Evolutionary conservation across 148 eudicot genomes (phyloP), one percentile per base, ranked within the genome.

Genomic region (Chenopodium album): DNA sequence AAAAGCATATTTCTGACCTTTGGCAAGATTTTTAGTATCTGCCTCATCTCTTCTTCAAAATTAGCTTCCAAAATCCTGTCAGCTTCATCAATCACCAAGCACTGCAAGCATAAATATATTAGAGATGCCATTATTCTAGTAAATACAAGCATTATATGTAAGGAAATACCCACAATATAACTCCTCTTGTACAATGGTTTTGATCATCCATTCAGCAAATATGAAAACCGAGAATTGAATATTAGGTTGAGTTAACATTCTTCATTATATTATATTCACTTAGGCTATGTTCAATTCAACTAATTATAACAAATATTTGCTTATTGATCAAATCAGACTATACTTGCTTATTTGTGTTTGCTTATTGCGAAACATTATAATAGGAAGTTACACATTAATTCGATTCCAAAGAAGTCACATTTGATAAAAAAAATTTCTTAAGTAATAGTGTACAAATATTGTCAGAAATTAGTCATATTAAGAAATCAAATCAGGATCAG

Each of bases 41-140:
- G 91, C 87, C 87, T 89, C 98, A 96, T 90, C 76, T 96, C 99
- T 79, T 92, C 98, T 85, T 94, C 98, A 85, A 96, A 96, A 79
- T 96, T 96, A 44, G 92, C 90, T 88, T 96, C 98, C 89, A 96
- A 76, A 37, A 96, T 93, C 84, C 99, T 85, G 82, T 96, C 99
- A 78, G 98, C 99, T 90, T 96, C 99, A 87, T 96, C 99, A 82
- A 96, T 90, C 41, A 89, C 77, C 20, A 96, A 89, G 78, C 94
- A 91, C 99, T 96, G 93, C 91, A 89, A 79, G 75, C 34, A 72
- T n/a, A 47, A 41, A 41, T 34, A 75, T 62, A 63, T 34, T 56
- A 79, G 68, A 41, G 32, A 31, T 28, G 63, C 22, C 23, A 65
- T 22, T 22, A 63, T 54, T 31, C 20, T 23, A 23, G 10, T n/a